Evolutionary conservation across 257 asterid genomes (phyloP), one percentile per base, ranked within the genome.

Genomic region (Solanum ossicruentum): DNA sequence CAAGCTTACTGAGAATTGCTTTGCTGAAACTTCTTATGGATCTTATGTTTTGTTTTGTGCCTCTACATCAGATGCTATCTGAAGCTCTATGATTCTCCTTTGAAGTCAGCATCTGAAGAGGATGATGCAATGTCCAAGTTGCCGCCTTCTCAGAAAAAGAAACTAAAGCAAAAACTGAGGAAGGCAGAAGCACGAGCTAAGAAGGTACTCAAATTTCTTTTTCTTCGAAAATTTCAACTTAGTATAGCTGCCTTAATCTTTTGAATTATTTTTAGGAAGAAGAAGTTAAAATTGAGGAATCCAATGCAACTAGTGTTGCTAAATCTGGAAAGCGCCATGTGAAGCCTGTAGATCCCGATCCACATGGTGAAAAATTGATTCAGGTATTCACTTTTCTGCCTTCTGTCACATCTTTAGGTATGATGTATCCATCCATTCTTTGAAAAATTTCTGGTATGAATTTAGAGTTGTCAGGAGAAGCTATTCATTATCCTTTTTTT

Each of bases 171-270:
- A 89, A 97, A 92, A 87, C 98, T 93, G 88, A 93, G 96, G 89
- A 97, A 95, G 88, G 98, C 99, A 55, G 98, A 95, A 92, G 98
- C 98, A 55, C 94, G 97, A 84, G 98, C 99, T 85, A 97, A 97
- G 90, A 97, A 97, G 89, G 99, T 95, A 92, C 86, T 49, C 18
- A 17, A 43, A 21, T 82, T 78, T 83, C 86, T 63, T 86, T 83
- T 69, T 82, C 66, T 82, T 32, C 26, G 75, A 18, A 84, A 39
- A 77, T 63, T 70, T 84, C 80, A 79, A 69, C 63, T 71, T 58
- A 69, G 54, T 80, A 3, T 18, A 43, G 66, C 45, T 82, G 49
- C 83, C 49, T 67, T 72, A 73, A 21, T 81, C n/a, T 26, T 45
- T 71, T 72, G 28, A 47, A 36, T 26, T 57, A 23, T 58, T 83